A percentile compares a stretch with the other conserved stretches of the same genome.
Conservation (phyloP, 73 alveolate species). For the Tetrahymena borealis region DNA sequence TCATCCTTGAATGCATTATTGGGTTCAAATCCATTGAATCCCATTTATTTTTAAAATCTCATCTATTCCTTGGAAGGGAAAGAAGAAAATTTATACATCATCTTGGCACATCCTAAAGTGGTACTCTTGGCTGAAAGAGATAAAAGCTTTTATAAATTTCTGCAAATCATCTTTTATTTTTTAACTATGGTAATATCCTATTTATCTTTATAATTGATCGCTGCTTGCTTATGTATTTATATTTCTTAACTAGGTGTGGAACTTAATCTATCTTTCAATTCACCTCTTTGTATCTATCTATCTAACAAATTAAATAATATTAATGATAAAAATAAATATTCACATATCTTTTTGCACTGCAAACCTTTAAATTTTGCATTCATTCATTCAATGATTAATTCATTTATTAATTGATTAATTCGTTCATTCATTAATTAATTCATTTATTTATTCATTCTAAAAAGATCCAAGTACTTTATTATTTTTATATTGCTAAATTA, state of each 20-base stretch:
- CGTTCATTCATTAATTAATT: too few species aligned
- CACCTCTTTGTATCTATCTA: not conserved
- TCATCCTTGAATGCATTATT: not conserved
- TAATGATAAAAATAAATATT: not conserved
- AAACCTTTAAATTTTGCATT: not conserved
- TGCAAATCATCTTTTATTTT: not conserved
- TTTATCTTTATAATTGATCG: not conserved
- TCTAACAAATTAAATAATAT: not conserved
- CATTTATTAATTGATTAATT: too few species aligned
- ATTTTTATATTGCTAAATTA: too few species aligned
- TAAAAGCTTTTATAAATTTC: not conserved
- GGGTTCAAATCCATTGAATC: not conserved
- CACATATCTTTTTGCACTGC: not conserved
- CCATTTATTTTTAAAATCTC: not conserved
- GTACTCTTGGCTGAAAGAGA: not conserved
- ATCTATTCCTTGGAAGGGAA: not conserved
- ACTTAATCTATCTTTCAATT: too few species aligned
- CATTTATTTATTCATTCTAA: too few species aligned
- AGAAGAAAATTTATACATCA: not conserved
- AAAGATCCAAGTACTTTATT: too few species aligned
- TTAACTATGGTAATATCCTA: not conserved
- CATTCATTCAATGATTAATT: not conserved
- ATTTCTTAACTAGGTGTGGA: too few species aligned
- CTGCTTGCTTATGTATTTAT: not conserved
- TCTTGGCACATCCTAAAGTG: not conserved